A percentile compares a stretch with the other conserved stretches of the same genome.
phyloP scores from a whole-genome alignment of 768 basidiomycete genomes.

The Naganishia vaughanmartiniae region DNA sequence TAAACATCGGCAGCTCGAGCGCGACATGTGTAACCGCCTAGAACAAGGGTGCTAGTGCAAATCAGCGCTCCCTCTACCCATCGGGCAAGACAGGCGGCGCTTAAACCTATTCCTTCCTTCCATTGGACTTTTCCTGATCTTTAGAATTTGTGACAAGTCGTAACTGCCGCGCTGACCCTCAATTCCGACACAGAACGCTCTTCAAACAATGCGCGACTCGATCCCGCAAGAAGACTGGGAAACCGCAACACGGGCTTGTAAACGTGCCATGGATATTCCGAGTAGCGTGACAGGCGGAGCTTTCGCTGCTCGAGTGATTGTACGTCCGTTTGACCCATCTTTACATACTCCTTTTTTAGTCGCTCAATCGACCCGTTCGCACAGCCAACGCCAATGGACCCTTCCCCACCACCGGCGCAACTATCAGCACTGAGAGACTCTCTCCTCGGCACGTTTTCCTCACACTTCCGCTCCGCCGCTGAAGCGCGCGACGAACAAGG shows the following conservation, averaged over 20 bases:
- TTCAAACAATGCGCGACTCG: conserved; percentile 59
- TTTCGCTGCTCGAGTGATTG: conserved; percentile 84
- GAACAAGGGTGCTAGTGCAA: too few species aligned
- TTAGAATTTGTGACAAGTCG: too few species aligned
- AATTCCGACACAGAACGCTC: conserved; percentile 58
- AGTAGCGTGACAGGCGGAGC: conserved; percentile 71
- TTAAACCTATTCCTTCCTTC: too few species aligned
- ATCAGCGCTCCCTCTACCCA: too few species aligned
- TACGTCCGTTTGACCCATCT: conserved; percentile 54
- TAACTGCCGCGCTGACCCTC: too few species aligned
- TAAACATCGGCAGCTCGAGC: too few species aligned
- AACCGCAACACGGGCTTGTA: conserved; percentile 83
- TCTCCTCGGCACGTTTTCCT: conserved; percentile 72
- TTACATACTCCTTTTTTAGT: background rate
- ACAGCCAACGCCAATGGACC: conserved; percentile 86
- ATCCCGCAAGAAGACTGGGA: conserved; percentile 93
- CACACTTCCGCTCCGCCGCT: conserved; percentile 80
- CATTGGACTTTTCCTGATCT: too few species aligned
- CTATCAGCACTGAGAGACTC: conserved; percentile 70
- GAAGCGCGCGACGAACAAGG: conserved; percentile 74
- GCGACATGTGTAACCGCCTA: too few species aligned
- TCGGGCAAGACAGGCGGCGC: too few species aligned
- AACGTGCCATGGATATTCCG: conserved; percentile 82
- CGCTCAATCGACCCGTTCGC: conserved; percentile 12
- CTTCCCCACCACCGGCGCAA: conserved; percentile 78